Conservation (phyloP, 164 flowering plant species). For the Aristolochia californica region DNA sequence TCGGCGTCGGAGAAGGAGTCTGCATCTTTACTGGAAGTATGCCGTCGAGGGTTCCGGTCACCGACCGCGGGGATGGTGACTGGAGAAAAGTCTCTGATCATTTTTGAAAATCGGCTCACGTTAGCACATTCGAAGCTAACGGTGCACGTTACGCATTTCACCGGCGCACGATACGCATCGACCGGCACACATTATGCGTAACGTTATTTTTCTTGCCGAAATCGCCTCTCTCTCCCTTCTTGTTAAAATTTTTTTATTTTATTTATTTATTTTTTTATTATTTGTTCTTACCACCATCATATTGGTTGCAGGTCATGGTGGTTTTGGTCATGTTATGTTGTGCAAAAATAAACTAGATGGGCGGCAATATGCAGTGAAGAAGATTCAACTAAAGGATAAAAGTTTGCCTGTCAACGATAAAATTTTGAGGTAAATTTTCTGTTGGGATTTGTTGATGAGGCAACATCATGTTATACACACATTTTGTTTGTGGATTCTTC, state of each 20-base stretch:
- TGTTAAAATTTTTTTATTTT: neutral
- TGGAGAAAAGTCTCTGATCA: too few relatives aligned
- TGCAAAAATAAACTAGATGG: conserved; percentile 97
- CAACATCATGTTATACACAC: too few relatives aligned
- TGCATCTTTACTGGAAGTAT: too few relatives aligned
- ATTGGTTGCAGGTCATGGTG: conserved; percentile 75
- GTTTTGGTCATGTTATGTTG: conserved; percentile 87
- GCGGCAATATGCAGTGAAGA: conserved; percentile 92
- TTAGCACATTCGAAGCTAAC: too few relatives aligned
- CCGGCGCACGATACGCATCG: too few relatives aligned
- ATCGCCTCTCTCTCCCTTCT: neutral
- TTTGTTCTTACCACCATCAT: neutral
- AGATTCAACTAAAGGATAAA: conserved; percentile 88
- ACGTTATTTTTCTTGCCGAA: too few relatives aligned
- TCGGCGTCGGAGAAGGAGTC: too few relatives aligned
- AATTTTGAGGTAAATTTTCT: conserved; percentile 61
- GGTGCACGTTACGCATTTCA: too few relatives aligned
- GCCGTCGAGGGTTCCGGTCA: too few relatives aligned
- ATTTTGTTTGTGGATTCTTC: neutral
- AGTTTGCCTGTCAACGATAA: conserved; percentile 64
- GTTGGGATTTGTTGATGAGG: neutral
- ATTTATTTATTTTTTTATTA: neutral
- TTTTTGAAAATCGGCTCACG: too few relatives aligned
- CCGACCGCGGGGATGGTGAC: too few relatives aligned
- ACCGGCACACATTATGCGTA: too few relatives aligned